phyloP scores from a whole-genome alignment of 169 alveolate species.

The Perkinsus olseni region DNA sequence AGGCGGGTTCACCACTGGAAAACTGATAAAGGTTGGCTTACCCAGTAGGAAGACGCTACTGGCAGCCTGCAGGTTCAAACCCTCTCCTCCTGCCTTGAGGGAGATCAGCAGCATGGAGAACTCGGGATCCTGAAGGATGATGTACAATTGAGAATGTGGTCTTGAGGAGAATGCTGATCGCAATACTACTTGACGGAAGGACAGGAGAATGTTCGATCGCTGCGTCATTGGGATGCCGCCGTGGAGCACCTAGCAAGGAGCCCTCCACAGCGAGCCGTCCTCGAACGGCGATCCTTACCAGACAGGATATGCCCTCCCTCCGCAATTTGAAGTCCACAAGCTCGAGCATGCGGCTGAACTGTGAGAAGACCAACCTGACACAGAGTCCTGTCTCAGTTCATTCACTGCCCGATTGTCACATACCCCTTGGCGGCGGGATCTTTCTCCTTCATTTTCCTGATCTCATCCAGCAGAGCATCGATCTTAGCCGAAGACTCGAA shows the following conservation, averaged over 20 bases:
- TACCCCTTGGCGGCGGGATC: constrained; percentile 49
- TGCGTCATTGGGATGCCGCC: not conserved
- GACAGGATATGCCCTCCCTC: constrained; percentile 30
- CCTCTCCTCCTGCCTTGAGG: constrained; percentile 94
- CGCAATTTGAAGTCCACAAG: constrained; percentile 59
- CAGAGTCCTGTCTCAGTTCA: constrained; percentile 4
- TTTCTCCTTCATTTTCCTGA: constrained; percentile 34
- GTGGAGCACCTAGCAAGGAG: not conserved
- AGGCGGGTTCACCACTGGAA: too few relatives aligned
- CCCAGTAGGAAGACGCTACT: constrained; percentile 89
- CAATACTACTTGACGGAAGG: constrained; percentile 30
- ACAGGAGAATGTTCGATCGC: constrained; percentile 62
- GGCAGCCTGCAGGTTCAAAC: constrained; percentile 94
- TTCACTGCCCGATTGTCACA: not conserved
- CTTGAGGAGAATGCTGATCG: constrained; percentile 19
- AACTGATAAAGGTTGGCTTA: not conserved
- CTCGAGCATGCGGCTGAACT: constrained; percentile 72
- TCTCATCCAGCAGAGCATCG: constrained; percentile 60
- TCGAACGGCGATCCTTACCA: constrained; percentile 8
- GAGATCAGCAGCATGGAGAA: constrained; percentile 71
- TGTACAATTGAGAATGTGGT: not conserved
- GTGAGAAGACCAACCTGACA: constrained; percentile 68
- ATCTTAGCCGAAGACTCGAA: constrained; percentile 57
- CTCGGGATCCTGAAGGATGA: constrained; percentile 40
- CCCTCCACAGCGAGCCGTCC: not conserved